Percentiles rank a stretch among this genome's conserved stretches.
phyloP scores from a whole-genome alignment of 495 filamentous ascomycete species.

The Hypoxylon subgilvum region DNA sequence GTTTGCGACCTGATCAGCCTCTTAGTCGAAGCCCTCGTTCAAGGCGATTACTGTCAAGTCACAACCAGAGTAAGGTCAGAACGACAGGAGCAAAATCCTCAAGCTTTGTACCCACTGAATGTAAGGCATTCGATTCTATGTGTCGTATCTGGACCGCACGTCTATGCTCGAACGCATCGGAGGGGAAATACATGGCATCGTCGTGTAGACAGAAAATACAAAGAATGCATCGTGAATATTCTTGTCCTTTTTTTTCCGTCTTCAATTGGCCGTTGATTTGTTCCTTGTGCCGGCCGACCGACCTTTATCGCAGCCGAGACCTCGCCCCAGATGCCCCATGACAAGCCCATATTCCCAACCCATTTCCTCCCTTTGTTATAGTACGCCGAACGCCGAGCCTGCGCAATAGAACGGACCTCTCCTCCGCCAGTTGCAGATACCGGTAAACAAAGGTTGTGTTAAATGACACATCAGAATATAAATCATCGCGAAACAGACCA shows the following conservation, averaged over 20 bases:
- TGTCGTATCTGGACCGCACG: slow-evolving; percentile 28
- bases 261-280: slow-evolving; percentile 20
- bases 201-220: slow-evolving; percentile 33
- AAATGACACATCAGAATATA: slow-evolving; percentile 33
- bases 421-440: slow-evolving; percentile 6
- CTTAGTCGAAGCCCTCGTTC: too few species aligned
- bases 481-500: slow-evolving; percentile 23
- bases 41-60: too few species aligned
- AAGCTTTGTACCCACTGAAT: slow-evolving; percentile 1
- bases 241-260: slow-evolving; percentile 23
- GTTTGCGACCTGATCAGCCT: too few species aligned
- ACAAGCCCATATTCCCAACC: slow-evolving; percentile 12
- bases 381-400: slow-evolving; percentile 27
- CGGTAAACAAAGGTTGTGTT: slow-evolving; percentile 18
- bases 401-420: slow-evolving; percentile 8
- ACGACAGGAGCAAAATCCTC: background rate
- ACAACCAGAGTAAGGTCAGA: too few species aligned
- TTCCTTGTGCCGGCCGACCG: slow-evolving; percentile 11
- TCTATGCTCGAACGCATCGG: slow-evolving; percentile 24
- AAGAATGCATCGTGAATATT: slow-evolving; percentile 15
- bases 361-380: too few species aligned
- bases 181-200: slow-evolving; percentile 19
- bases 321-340: slow-evolving; percentile 28
- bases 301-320: slow-evolving; percentile 12
- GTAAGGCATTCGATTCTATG: slow-evolving; percentile 33